phyloP scores from a whole-genome alignment of 2,329 filamentous ascomycete genomes.

The Acephala macrosclerotiorum region DNA sequence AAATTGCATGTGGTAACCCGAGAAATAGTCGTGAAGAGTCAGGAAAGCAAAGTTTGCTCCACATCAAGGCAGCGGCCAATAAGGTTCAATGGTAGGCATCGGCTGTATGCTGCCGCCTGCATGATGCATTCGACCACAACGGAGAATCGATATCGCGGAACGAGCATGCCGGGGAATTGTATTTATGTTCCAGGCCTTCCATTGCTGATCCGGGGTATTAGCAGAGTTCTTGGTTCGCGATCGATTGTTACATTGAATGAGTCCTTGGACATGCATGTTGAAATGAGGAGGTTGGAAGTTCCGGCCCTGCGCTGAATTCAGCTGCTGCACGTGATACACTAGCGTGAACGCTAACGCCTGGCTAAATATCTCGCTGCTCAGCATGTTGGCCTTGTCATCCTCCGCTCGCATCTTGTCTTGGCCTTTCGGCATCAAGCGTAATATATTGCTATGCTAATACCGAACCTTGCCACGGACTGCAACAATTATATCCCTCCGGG shows the following conservation, averaged over 20 bases:
- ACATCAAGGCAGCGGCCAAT: too few species aligned
- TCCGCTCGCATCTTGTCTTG: background rate
- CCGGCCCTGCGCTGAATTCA: background rate
- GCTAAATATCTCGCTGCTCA: background rate
- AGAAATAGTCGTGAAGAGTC: too few species aligned
- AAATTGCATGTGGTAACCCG: too few species aligned
- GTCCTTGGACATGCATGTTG: background rate
- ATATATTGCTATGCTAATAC: slow-evolving; percentile 2
- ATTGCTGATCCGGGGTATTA: background rate
- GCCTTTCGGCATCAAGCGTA: background rate
- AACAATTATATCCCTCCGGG: background rate
- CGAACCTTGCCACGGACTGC: background rate
- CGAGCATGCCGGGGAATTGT: background rate
- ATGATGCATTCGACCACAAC: background rate
- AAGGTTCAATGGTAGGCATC: too few species aligned
- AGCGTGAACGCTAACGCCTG: background rate
- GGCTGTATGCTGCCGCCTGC: background rate
- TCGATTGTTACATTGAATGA: slow-evolving; percentile 9
- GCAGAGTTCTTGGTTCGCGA: background rate
- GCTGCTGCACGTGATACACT: background rate
- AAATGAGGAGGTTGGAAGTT: background rate
- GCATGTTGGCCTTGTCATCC: background rate
- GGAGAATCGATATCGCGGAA: background rate
- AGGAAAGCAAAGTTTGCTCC: too few species aligned
- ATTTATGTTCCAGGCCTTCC: background rate